Evolutionary conservation across 805 yeast genomes (phyloP), one percentile per base, ranked within the genome.

Genomic region (Hanseniaspora clermontiae): DNA sequence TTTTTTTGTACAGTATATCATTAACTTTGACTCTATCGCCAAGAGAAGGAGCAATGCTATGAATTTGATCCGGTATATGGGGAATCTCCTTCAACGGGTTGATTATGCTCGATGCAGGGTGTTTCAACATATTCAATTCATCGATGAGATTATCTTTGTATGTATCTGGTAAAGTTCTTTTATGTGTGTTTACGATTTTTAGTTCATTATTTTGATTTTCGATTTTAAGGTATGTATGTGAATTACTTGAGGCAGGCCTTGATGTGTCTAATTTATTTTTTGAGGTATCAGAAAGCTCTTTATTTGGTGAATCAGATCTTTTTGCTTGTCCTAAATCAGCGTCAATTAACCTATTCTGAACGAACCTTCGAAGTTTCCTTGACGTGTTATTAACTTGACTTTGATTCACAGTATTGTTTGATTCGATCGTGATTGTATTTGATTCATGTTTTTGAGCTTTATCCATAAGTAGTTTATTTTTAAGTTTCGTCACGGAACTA

Each of bases 1-100:
- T 70, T 57, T 83, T 77, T 63, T 84, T 90, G 65, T 86, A 91
- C 45, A 76, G 76, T 37, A 74, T 75, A 1, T 78, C 81, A 65
- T 88, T 86, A 1, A 83, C 77, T 8, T 63, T 24, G 3, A 52
- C 43, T 38, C 38, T 27, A 20, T 52, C 49, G 1, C 31, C 61
- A 5, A 77, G 64, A 1, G 67, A 57, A 27, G 34, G 15, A 11
- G 43, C 14, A 42, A 34, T 38, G 27, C 24, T 36, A 4, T 67
- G 39, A 59, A 59, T 43, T 61, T 63, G 50, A 60, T 59, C 43
- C 10, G 11, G 14, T 19, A 15, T 14, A 20, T 7, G 20, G 11
- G 14, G 15, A 15, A 12, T 27, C 6, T 49, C 27, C 12, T 38
- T 40, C 6, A 32, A 27, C 15, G 32, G 57, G 54, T 9, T 59